phyloP scores from a whole-genome alignment of 2,329 filamentous ascomycete species.

The Tricladium varicosporioides region DNA sequence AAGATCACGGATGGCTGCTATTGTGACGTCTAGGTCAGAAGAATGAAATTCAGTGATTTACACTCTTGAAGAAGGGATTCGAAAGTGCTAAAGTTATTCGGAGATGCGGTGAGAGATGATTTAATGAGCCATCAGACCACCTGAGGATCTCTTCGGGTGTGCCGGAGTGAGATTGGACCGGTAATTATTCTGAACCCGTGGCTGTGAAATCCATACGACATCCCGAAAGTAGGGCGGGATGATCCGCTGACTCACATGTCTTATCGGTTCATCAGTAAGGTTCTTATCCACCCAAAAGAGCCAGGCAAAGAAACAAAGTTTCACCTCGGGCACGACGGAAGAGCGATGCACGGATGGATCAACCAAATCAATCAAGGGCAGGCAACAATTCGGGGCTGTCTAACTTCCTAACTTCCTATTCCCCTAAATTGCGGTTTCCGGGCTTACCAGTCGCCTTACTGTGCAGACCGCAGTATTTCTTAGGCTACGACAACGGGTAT shows the following conservation, averaged over 20 bases:
- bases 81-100: too few species aligned
- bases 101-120: too few species aligned
- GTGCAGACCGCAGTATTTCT: not conserved
- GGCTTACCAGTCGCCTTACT: not conserved
- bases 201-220: too few species aligned
- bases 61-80: not conserved
- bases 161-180: too few species aligned
- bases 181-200: too few species aligned
- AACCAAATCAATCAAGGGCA: not conserved
- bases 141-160: too few species aligned
- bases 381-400: not conserved
- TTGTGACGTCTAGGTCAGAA: not conserved
- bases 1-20: not conserved
- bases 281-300: not conserved
- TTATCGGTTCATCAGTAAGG: too few species aligned
- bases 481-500: not conserved
- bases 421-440: not conserved
- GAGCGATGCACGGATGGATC: not conserved
- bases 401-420: not conserved
- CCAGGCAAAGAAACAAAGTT: not conserved
- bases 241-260: too few species aligned
- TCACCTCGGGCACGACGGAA: not conserved
- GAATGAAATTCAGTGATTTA: not conserved
- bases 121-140: too few species aligned
- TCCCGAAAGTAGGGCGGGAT: too few species aligned